phyloP scores from a whole-genome alignment of 768 basidiomycete species.

The Austroboletus festivus region DNA sequence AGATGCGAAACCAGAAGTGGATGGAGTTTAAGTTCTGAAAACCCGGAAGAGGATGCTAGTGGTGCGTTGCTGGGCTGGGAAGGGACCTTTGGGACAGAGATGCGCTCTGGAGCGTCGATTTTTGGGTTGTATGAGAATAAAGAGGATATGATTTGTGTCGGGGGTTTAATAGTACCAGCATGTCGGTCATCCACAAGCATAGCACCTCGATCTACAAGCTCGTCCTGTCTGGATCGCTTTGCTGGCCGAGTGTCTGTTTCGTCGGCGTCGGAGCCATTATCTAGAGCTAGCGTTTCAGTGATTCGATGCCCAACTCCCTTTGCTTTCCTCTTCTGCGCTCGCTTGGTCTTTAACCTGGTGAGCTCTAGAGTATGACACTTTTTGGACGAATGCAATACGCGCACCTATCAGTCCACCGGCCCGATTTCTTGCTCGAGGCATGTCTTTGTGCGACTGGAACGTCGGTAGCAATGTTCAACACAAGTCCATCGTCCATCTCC shows the following conservation, averaged over 20 bases:
- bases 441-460: conserved; percentile 29
- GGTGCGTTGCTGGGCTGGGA: conserved; percentile 80
- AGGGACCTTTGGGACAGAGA: conserved; percentile 22
- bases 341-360: conserved; percentile 70
- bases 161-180: conserved; percentile 28
- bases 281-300: conserved; percentile 4
- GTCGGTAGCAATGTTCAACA: conserved; percentile 65
- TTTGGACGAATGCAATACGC: conserved; percentile 10
- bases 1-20: conserved; percentile 79
- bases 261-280: conserved; percentile 15
- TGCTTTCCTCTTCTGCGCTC: conserved; percentile 58
- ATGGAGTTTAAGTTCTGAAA: conserved; percentile 79
- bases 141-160: conserved; percentile 77
- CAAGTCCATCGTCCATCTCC: conserved; percentile 68
- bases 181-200: conserved; percentile 11
- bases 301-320: conserved; percentile 30
- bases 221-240: conserved; percentile 45
- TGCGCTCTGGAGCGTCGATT: conserved; percentile 42
- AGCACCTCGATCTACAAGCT: conserved; percentile 18
- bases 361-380: conserved; percentile 1
- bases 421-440: conserved; percentile 46
- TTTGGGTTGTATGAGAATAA: conserved; percentile 84
- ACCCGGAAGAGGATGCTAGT: conserved; percentile 68
- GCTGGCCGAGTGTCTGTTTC: conserved; percentile 35
- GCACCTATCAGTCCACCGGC: conserved; percentile 78